Evolutionary conservation across 2,329 filamentous ascomycete species (phyloP).

Genomic region (Venturia carpophila): DNA sequence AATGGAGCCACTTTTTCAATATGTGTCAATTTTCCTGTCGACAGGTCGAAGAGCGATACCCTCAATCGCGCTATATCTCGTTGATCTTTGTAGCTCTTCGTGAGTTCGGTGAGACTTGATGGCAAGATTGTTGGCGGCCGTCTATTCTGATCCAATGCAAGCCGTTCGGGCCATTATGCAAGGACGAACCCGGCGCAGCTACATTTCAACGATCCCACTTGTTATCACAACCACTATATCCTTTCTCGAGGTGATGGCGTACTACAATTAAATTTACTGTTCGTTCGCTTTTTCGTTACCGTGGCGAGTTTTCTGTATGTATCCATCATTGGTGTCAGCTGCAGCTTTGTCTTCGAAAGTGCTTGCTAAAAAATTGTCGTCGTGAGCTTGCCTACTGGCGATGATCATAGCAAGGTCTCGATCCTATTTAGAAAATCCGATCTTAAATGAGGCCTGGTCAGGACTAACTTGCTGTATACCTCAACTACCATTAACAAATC

Average conservation of each 20-base stretch:
- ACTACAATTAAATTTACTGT: too few species aligned
- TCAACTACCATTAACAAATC: too few species aligned
- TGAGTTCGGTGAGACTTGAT: conserved; percentile 1
- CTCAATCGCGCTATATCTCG: conserved; percentile 3
- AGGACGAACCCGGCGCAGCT: not conserved
- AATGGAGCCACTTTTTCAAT: conserved; percentile 5
- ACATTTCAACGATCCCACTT: not conserved
- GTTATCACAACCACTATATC: not conserved
- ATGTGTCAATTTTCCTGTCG: conserved; percentile 10
- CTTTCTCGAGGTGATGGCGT: too few species aligned
- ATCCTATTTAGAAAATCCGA: too few species aligned
- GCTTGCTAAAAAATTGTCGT: not conserved
- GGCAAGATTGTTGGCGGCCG: conserved; percentile 3
- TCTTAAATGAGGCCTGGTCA: too few species aligned
- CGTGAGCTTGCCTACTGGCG: not conserved
- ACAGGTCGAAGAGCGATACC: conserved; percentile 7
- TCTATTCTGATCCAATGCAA: conserved; percentile 8
- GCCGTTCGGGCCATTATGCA: conserved; percentile 5
- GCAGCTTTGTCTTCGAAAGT: not conserved
- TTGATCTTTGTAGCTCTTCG: conserved; percentile 7
- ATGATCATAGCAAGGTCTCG: too few species aligned
- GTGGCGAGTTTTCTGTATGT: too few species aligned
- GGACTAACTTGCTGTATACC: too few species aligned
- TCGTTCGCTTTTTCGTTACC: too few species aligned
- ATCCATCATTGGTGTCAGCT: too few species aligned